phyloP scores from a whole-genome alignment of 2,329 filamentous ascomycete genomes.

The Paramyrothecium roridum region DNA sequence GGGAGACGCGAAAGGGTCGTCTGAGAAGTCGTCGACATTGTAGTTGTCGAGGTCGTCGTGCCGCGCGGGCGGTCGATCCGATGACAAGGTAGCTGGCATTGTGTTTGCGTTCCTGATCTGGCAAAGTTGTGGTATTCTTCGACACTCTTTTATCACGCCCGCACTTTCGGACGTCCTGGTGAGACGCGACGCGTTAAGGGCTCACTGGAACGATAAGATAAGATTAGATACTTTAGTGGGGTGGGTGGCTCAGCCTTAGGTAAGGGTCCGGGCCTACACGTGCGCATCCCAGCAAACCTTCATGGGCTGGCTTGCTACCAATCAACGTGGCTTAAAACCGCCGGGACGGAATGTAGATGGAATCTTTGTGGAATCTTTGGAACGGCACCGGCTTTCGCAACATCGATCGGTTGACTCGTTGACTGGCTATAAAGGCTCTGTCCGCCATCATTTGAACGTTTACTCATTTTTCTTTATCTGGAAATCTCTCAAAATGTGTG shows the following conservation, averaged over 20 bases:
- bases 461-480: no score
- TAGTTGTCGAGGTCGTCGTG: slow-evolving; percentile 75
- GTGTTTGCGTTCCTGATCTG: background rate
- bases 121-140: background rate
- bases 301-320: no score
- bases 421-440: no score
- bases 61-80: slow-evolving; percentile 6
- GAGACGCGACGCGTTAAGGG: background rate
- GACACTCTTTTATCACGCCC: background rate
- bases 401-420: no score
- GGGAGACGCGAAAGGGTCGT: slow-evolving; percentile 47
- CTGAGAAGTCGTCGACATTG: slow-evolving; percentile 54
- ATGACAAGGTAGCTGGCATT: slow-evolving; percentile 19
- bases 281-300: no score
- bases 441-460: no score
- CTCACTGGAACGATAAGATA: background rate
- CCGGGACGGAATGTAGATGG: no score
- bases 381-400: no score
- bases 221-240: no score
- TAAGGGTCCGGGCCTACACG: background rate
- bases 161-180: background rate
- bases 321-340: no score
- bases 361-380: no score
- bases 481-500: slow-evolving; percentile 2
- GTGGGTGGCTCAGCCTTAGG: background rate